Percentiles rank a stretch among this genome's conserved stretches.
Conservation (phyloP, 495 filamentous ascomycete genomes). For the Podospora tetraspora region DNA sequence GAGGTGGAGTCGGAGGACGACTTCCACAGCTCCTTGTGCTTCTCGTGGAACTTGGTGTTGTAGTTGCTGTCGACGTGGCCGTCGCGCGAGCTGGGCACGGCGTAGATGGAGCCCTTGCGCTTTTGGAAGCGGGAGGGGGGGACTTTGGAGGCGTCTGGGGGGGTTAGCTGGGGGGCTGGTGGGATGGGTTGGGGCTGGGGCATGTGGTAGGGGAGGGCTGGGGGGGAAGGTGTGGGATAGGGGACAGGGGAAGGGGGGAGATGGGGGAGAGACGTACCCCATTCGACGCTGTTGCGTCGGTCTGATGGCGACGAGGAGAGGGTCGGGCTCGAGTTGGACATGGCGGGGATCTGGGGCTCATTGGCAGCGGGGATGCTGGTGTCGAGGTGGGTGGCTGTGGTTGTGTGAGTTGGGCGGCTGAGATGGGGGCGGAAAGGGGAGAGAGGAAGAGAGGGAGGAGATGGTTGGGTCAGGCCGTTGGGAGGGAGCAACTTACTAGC, state of each 20-base stretch:
- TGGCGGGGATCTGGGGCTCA: not conserved
- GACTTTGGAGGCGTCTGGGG: constrained; percentile 53
- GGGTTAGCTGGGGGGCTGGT: constrained; percentile 12
- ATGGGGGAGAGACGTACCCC: constrained; percentile 1
- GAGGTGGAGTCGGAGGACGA: too few species aligned
- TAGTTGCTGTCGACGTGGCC: constrained; percentile 51
- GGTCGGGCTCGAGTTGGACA: not conserved
- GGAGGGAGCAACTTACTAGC: not conserved
- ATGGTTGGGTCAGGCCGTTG: not conserved
- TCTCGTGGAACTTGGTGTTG: constrained; percentile 39
- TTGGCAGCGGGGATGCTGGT: not conserved
- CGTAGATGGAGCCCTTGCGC: constrained; percentile 58
- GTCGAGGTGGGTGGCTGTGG: not conserved
- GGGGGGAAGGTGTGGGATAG: not conserved
- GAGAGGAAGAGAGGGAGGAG: too few species aligned
- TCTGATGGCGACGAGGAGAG: constrained; percentile 7
- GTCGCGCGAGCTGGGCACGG: constrained; percentile 52
- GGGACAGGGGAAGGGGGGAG: not conserved
- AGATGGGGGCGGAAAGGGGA: not conserved
- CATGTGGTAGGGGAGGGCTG: too few species aligned
- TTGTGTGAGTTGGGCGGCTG: not conserved
- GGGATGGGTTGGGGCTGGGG: not conserved
- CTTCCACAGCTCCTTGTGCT: constrained; percentile 33
- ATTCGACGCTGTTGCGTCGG: constrained; percentile 8
- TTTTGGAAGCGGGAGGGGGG: constrained; percentile 58